Percentiles rank a stretch among this genome's conserved stretches.
Conservation (phyloP, 768 basidiomycete species). For the Neoboletus magnificus region DNA sequence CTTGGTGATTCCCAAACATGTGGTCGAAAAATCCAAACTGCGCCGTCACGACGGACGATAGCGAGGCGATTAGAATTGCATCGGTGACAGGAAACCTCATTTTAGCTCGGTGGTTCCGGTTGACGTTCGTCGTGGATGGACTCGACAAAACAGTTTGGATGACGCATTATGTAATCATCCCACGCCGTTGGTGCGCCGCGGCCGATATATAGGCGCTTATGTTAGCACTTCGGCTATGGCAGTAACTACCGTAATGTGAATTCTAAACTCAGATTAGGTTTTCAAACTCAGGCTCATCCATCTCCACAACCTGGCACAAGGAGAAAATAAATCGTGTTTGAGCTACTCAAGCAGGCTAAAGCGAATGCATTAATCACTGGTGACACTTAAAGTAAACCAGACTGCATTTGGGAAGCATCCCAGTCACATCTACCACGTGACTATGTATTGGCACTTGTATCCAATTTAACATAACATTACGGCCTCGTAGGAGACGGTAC, state of each 20-base stretch:
- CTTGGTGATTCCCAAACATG: slow-evolving; percentile 59
- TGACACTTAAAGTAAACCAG: not conserved
- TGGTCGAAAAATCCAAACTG: slow-evolving; percentile 80
- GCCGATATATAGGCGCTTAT: too few species aligned
- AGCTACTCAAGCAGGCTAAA: not conserved
- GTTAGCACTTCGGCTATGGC: too few species aligned
- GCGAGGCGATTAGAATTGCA: slow-evolving; percentile 15
- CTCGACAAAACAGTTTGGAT: not conserved
- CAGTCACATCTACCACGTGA: not conserved
- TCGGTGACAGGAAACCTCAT: slow-evolving; percentile 15
- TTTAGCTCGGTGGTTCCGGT: not conserved
- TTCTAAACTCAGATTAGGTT: too few species aligned
- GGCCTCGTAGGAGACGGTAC: slow-evolving; percentile 26
- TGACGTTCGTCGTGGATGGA: not conserved
- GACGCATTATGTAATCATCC: slow-evolving; percentile 2
- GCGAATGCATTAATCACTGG: not conserved
- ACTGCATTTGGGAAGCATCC: not conserved
- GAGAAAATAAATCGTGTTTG: too few species aligned
- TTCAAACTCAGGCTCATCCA: too few species aligned
- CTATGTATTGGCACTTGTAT: slow-evolving; percentile 7
- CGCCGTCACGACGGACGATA: slow-evolving; percentile 42
- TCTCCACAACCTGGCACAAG: too few species aligned
- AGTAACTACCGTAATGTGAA: too few species aligned
- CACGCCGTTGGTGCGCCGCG: not conserved
- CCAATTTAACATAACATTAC: slow-evolving; percentile 29